Conservation (phyloP, 2,329 filamentous ascomycete species). For the Aotearoamyces nothofagi region DNA sequence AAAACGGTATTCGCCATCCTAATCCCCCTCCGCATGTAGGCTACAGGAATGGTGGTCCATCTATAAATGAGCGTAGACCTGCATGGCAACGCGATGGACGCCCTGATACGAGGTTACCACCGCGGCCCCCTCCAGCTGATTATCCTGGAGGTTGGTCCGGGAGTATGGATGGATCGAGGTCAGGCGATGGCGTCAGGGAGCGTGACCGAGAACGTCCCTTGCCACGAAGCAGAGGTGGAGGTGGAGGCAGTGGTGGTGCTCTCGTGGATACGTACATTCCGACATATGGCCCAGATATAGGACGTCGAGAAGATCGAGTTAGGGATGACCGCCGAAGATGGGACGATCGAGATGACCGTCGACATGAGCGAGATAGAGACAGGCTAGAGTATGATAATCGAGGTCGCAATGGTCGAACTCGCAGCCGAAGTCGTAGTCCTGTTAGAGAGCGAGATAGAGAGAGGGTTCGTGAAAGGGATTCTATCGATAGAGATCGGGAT, state of each 20-base stretch:
- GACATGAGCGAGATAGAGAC: conserved; percentile 23
- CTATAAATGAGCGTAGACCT: conserved; percentile 17
- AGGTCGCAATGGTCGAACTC: conserved; percentile 22
- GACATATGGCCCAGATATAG: conserved; percentile 25
- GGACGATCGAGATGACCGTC: conserved; percentile 21
- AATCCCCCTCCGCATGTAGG: conserved; percentile 6
- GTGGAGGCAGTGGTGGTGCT: conserved; percentile 15
- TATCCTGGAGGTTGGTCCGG: conserved; percentile 15
- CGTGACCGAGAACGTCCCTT: conserved; percentile 18
- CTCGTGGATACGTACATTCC: conserved; percentile 33
- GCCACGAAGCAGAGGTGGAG: conserved; percentile 8
- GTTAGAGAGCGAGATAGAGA: conserved; percentile 22
- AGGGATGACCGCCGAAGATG: conserved; percentile 23
- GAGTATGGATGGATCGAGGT: conserved; percentile 11
- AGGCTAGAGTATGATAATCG: conserved; percentile 20
- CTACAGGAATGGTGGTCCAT: conserved; percentile 14
- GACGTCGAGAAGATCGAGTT: conserved; percentile 10
- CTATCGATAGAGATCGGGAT: conserved; percentile 11
- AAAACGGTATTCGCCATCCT: conserved; percentile 15
- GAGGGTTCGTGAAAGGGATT: conserved; percentile 24
- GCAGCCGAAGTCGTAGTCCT: conserved; percentile 31
- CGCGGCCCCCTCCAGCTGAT: conserved; percentile 15
- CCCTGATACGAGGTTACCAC: conserved; percentile 16
- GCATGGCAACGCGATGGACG: conserved; percentile 16
- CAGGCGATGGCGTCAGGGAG: conserved; percentile 25